Evolutionary conservation across 208 protist species (phyloP).

Genomic region (Tritrichomonas foetus): DNA sequence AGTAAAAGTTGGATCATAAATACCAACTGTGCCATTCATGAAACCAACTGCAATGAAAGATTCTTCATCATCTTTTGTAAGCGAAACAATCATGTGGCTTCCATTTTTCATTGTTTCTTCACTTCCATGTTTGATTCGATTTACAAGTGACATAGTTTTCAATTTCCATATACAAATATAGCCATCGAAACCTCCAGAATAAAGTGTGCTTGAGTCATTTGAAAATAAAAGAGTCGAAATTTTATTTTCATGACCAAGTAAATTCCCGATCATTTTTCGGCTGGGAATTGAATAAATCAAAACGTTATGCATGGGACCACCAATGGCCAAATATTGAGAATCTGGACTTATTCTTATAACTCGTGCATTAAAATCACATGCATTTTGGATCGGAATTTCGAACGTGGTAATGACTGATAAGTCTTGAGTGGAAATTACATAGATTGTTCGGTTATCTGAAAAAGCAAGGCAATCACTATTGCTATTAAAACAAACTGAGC

Average conservation of each 20-base stretch:
- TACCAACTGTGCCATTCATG: not conserved
- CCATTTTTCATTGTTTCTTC: not conserved
- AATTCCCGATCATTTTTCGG: not conserved
- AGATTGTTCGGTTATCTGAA: not conserved
- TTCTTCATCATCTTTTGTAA: not conserved
- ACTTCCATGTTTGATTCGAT: not conserved
- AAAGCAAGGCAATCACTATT: not conserved
- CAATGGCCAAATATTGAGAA: not conserved
- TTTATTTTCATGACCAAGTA: not conserved
- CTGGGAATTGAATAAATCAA: not conserved
- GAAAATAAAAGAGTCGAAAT: not conserved
- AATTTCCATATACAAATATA: not conserved
- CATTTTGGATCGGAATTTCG: not conserved
- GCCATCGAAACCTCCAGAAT: constrained; percentile 12
- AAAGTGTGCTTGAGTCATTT: not conserved
- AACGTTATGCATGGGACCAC: not conserved
- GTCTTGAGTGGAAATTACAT: not conserved
- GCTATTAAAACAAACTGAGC: not conserved
- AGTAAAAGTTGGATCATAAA: not conserved
- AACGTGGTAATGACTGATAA: not conserved
- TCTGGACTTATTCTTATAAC: not conserved
- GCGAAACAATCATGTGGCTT: not conserved
- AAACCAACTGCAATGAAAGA: constrained; percentile 8
- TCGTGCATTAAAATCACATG: not conserved
- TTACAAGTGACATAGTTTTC: not conserved